These are phyloP conservation scores for Lepiota subincarnata DNA, from an alignment of 768 basidiomycete genomes.

Conservation along the genomic window DNA sequence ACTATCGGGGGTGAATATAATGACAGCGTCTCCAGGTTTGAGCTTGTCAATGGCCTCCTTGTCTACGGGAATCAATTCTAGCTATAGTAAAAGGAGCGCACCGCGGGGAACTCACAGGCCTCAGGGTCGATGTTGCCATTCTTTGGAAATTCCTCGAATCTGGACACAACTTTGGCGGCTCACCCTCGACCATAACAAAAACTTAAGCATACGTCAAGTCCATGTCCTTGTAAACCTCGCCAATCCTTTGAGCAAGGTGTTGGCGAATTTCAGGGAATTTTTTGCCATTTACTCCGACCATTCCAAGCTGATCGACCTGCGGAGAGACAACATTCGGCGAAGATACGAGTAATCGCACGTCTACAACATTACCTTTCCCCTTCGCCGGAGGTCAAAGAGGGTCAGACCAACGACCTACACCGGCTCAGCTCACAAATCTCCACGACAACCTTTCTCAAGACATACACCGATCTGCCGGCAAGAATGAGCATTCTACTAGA, in stretches of 20 bases:
- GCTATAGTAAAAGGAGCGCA: background rate
- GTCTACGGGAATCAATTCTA: slow-evolving; percentile 41
- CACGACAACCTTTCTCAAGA: slow-evolving; percentile 6
- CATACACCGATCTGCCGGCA: slow-evolving; percentile 61
- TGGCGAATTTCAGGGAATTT: slow-evolving; percentile 85
- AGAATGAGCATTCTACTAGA: background rate
- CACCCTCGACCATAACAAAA: background rate
- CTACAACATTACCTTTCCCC: slow-evolving; percentile 56
- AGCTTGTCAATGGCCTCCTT: slow-evolving; percentile 76
- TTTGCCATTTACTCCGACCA: slow-evolving; percentile 86
- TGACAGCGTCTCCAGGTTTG: slow-evolving; percentile 80
- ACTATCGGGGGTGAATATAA: slow-evolving; percentile 93
- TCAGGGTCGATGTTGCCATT: slow-evolving; percentile 65
- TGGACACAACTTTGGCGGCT: slow-evolving; percentile 22
- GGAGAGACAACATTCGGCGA: slow-evolving; percentile 10
- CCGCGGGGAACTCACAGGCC: slow-evolving; percentile 58
- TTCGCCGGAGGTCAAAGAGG: slow-evolving; percentile 81
- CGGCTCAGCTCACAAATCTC: background rate
- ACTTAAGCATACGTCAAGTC: slow-evolving; percentile 60
- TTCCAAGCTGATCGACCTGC: slow-evolving; percentile 68
- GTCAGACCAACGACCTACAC: slow-evolving; percentile 82
- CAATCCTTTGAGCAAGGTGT: slow-evolving; percentile 82
- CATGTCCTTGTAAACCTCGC: slow-evolving; percentile 80
- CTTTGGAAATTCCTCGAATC: slow-evolving; percentile 80
- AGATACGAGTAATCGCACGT: background rate